These are phyloP conservation scores for Suillus clintonianus DNA, from an alignment of 768 basidiomycete genomes.

Conservation along the genomic window DNA sequence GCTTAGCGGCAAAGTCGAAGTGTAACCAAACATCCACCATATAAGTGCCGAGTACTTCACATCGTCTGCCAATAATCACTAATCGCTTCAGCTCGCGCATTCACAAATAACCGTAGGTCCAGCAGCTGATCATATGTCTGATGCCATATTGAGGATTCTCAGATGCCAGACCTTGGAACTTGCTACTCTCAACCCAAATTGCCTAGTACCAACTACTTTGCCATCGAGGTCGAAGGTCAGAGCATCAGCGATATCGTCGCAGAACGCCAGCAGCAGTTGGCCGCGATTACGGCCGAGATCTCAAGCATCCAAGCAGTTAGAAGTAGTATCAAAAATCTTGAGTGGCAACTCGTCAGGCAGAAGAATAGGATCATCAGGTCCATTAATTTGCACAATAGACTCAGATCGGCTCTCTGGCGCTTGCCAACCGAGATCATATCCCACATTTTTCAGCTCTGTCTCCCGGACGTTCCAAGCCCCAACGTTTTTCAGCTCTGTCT, in stretches of 20 bases:
- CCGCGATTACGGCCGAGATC: slow-evolving; percentile 14
- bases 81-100: neutral
- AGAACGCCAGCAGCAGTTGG: slow-evolving; percentile 17
- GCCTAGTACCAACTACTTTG: slow-evolving; percentile 16
- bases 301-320: slow-evolving; percentile 12
- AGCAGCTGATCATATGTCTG: neutral
- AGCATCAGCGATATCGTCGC: slow-evolving; percentile 16
- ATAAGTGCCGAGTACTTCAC: too few relatives aligned
- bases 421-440: slow-evolving; percentile 48
- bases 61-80: neutral
- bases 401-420: slow-evolving; percentile 33
- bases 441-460: too few relatives aligned
- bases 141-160: neutral
- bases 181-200: slow-evolving; percentile 10
- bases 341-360: slow-evolving; percentile 14
- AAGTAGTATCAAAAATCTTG: slow-evolving; percentile 12
- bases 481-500: slow-evolving; percentile 33
- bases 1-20: too few relatives aligned
- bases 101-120: neutral
- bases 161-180: slow-evolving; percentile 20
- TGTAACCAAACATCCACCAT: too few relatives aligned
- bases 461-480: too few relatives aligned
- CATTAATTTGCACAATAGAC: slow-evolving; percentile 21
- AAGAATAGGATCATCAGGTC: slow-evolving; percentile 14
- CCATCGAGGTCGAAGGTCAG: slow-evolving; percentile 12